A percentile compares a stretch with the other conserved stretches of the same genome.
phyloP scores from a whole-genome alignment of 2,329 filamentous ascomycete genomes.

The Stenocarpella maydis region DNA sequence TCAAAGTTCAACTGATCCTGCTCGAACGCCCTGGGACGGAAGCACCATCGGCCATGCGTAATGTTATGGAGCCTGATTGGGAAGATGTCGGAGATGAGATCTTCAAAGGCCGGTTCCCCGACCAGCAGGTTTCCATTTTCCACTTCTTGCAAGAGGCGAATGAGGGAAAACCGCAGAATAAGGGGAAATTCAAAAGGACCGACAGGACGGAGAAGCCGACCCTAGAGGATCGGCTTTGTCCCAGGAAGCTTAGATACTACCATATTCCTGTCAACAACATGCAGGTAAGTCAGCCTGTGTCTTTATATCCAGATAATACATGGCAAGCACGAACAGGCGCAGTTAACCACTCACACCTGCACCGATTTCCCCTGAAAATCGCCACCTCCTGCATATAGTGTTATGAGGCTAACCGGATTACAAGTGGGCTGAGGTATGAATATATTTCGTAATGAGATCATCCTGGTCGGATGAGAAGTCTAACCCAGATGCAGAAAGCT shows the following conservation, averaged over 20 bases:
- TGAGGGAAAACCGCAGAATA: background rate
- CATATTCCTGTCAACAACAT: constrained; percentile 38
- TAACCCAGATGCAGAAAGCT: constrained; percentile 38
- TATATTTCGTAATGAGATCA: background rate
- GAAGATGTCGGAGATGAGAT: constrained; percentile 17
- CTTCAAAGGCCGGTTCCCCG: constrained; percentile 26
- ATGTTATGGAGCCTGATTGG: constrained; percentile 20
- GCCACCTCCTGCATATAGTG: background rate
- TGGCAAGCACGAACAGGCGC: background rate
- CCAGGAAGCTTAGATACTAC: constrained; percentile 32
- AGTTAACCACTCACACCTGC: background rate
- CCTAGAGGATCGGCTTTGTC: background rate
- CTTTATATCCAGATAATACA: background rate
- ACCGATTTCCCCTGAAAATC: background rate
- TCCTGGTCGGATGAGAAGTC: background rate
- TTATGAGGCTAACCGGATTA: background rate
- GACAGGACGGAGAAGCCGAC: background rate
- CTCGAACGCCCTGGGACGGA: background rate
- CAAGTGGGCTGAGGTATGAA: constrained; percentile 43
- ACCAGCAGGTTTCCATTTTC: constrained; percentile 27
- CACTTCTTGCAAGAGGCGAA: constrained; percentile 12
- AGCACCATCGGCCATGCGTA: background rate
- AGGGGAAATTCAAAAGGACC: background rate
- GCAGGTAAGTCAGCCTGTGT: constrained; percentile 22
- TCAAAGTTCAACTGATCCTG: constrained; percentile 25